Conservation (phyloP, 2,329 filamentous ascomycete species). For the Periconia sp. region DNA sequence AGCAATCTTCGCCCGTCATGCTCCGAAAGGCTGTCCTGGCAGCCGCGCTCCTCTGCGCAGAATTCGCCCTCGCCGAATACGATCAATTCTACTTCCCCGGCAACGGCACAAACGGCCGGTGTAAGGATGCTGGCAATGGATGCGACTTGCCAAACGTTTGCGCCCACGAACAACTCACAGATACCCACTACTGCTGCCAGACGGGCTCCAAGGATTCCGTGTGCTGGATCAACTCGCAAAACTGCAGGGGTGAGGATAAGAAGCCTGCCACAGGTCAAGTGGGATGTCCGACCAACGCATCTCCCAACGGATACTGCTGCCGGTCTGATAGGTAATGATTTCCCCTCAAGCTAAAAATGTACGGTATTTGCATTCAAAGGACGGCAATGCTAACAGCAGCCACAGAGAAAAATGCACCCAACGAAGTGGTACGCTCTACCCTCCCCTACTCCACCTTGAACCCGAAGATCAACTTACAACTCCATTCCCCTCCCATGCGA, state of each 20-base stretch:
- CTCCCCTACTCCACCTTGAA: neutral
- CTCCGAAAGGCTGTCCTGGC: neutral
- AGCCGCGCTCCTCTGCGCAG: neutral
- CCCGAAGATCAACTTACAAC: neutral
- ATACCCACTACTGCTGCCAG: conserved; percentile 24
- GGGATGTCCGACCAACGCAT: conserved; percentile 7
- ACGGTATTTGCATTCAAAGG: neutral
- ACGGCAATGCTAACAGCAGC: conserved; percentile 3
- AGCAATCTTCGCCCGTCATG: neutral
- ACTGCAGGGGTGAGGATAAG: conserved; percentile 8
- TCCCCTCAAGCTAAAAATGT: too few relatives aligned
- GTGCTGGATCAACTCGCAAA: conserved; percentile 15
- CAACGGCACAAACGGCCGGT: conserved; percentile 9
- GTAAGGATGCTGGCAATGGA: conserved; percentile 7
- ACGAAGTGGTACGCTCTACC: conserved; percentile 6
- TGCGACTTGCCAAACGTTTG: conserved; percentile 18
- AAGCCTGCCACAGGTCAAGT: conserved; percentile 9
- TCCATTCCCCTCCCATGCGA: too few relatives aligned
- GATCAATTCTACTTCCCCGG: conserved; percentile 18
- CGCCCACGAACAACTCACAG: conserved; percentile 12
- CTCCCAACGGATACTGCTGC: conserved; percentile 18
- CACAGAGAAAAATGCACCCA: conserved; percentile 19
- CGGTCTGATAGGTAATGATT: conserved; percentile 7
- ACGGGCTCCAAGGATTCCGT: conserved; percentile 13
- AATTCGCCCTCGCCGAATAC: conserved; percentile 7